phyloP scores from a whole-genome alignment of 345 rosid genomes.

The Mangifera indica region DNA sequence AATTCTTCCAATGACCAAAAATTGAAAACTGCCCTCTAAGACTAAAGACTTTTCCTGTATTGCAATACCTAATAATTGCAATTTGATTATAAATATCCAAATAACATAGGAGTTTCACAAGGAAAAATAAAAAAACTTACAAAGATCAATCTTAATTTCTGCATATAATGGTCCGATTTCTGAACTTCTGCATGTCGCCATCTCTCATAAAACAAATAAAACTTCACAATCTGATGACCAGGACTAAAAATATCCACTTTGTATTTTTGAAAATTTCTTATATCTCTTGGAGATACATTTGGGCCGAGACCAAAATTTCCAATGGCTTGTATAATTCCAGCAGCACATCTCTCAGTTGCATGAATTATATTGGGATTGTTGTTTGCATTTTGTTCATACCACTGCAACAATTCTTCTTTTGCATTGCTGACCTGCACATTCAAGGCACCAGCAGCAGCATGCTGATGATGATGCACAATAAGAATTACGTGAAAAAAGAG shows the following conservation, averaged over 20 bases:
- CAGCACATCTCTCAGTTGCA: conserved; percentile 72
- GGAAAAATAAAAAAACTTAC: conserved; percentile 28
- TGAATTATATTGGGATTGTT: conserved; percentile 56
- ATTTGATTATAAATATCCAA: not conserved
- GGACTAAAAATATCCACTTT: conserved; percentile 34
- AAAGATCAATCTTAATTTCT: conserved; percentile 27
- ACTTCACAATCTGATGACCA: conserved; percentile 54
- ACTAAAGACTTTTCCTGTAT: not conserved
- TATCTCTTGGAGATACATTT: conserved; percentile 66
- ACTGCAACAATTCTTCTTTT: conserved; percentile 71
- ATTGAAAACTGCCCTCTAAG: not conserved
- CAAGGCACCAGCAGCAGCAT: not conserved
- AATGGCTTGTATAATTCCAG: conserved; percentile 83
- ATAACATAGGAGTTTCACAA: not conserved
- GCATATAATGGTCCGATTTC: conserved; percentile 38
- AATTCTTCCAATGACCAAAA: too few species aligned
- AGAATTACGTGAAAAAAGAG: not conserved
- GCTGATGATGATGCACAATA: too few species aligned
- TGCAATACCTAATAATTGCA: not conserved
- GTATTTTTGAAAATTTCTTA: conserved; percentile 31
- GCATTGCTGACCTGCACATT: conserved; percentile 73
- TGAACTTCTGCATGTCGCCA: conserved; percentile 66
- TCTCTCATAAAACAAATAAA: conserved; percentile 64
- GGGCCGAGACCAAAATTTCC: conserved; percentile 67
- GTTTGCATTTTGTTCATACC: conserved; percentile 67